Evolutionary conservation across 1,284 basidiomycete species (phyloP).

Genomic region (Meripilus lineatus): DNA sequence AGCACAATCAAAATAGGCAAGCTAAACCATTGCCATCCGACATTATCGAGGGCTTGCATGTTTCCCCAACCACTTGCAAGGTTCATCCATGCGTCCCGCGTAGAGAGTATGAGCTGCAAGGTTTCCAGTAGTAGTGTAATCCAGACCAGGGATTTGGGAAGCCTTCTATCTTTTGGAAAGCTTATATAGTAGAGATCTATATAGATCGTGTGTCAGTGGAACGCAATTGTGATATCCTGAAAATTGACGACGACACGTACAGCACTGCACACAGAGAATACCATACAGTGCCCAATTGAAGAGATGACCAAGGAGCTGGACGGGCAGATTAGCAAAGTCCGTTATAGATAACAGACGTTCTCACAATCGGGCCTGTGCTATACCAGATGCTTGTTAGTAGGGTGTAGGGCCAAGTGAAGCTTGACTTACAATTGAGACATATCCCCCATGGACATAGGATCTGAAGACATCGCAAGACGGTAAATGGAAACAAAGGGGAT

Average conservation of each 20-base stretch:
- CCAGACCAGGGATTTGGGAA: slow-evolving; percentile 17
- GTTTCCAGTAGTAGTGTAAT: slow-evolving; percentile 8
- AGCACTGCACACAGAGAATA: slow-evolving; percentile 17
- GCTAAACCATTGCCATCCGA: slow-evolving; percentile 10
- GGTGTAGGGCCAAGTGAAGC: too few species aligned
- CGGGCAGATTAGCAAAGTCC: not conserved
- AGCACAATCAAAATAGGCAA: slow-evolving; percentile 6
- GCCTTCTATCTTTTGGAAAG: slow-evolving; percentile 20
- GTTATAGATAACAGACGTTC: not conserved
- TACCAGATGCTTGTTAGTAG: too few species aligned
- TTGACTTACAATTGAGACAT: too few species aligned
- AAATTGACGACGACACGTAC: slow-evolving; percentile 8
- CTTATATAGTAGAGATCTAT: slow-evolving; percentile 25
- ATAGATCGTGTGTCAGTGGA: not conserved
- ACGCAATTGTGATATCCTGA: not conserved
- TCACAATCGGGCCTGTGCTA: not conserved
- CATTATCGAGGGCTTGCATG: slow-evolving; percentile 6
- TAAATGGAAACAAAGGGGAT: too few species aligned
- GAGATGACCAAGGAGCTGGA: slow-evolving; percentile 15
- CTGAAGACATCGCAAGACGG: too few species aligned
- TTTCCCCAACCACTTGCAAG: slow-evolving; percentile 10
- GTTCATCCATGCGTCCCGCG: slow-evolving; percentile 10
- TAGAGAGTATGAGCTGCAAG: slow-evolving; percentile 7
- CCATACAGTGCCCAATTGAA: slow-evolving; percentile 24
- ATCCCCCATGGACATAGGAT: too few species aligned